Conservation (phyloP, 2,329 filamentous ascomycete genomes). For the Epicoccum sorghinum region DNA sequence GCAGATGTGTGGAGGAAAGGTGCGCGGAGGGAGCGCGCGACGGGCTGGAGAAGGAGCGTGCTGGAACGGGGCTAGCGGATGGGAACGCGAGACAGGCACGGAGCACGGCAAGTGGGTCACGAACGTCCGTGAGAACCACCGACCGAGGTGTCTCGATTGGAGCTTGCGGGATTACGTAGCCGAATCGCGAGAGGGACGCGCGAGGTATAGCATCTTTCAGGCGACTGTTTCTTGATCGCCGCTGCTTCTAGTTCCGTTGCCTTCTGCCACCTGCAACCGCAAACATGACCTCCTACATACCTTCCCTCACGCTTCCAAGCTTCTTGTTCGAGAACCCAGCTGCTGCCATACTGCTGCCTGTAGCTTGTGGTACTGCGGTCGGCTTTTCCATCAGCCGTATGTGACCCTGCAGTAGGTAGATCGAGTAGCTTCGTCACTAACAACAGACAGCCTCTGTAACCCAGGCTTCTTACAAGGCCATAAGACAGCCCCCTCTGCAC, state of each 20-base stretch:
- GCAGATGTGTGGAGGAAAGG: conserved; percentile 31
- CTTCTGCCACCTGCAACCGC: neutral
- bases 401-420: conserved; percentile 29
- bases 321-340: conserved; percentile 75
- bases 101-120: conserved; percentile 31
- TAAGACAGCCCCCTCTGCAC: conserved; percentile 69
- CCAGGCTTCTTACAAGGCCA: conserved; percentile 65
- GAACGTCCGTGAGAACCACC: conserved; percentile 11
- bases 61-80: conserved; percentile 31
- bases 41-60: conserved; percentile 20
- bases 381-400: conserved; percentile 72
- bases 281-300: conserved; percentile 79
- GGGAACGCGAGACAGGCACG: conserved; percentile 10
- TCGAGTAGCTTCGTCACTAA: neutral
- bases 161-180: conserved; percentile 14
- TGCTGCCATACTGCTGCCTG: conserved; percentile 75
- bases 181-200: conserved; percentile 6
- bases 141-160: conserved; percentile 8
- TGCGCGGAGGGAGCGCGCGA: conserved; percentile 29
- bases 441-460: conserved; percentile 29
- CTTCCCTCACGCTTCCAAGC: conserved; percentile 75
- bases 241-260: neutral
- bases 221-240: neutral
- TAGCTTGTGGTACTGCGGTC: conserved; percentile 74
- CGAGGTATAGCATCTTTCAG: conserved; percentile 10